Base-by-base conservation (phyloP, 352 stramenopile species). In the Pelagophyceae sp. region DNA sequence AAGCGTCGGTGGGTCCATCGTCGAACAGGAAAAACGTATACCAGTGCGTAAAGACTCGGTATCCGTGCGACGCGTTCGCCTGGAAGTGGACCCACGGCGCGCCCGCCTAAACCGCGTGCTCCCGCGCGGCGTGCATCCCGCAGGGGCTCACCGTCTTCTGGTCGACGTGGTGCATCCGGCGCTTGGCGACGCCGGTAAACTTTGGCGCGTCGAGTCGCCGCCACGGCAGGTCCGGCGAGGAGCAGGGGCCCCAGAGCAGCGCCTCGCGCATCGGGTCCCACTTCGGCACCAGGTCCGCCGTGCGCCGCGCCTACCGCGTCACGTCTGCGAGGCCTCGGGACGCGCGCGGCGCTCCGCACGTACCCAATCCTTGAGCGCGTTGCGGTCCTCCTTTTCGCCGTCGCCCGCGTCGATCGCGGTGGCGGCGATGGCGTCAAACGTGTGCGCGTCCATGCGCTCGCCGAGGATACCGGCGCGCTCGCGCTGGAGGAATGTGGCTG, bases 1-100 rank as follows among this genome's bases (percentile, higher is more conserved):
- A 77, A 0, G 27, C 29, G 50, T 80, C 67, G 35, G 75, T 72
- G 2, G 27, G n/a, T 20, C 45, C 65, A 29, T 80, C 77, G 35
- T 60, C 77, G 38, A 77, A 80, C 27, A 78, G 75, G 0, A 81
- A 63, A 64, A 79, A 81, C 0, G 60, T 76, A 64, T 81, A 82
- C 50, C 50, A 82, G 76, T 82, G 72, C 27, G 67, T 77, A n/a
- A 82, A 77, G 0, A 82, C 29, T 6, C 78, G 75, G 61, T 72
- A 67, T 0, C 67, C 67, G 38, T 17, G 5, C 5, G 15, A 35
- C 67, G 67, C 33, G 67, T 74, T 74, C 15, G 67, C 3, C 15
- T 5, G 5, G 35, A 74, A 58, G 67, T 74, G 67, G 37, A 74
- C 38, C 67, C 67, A 74, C 15, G 67, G 33, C 38, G 37, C 35